Evolutionary conservation across 164 flowering plant genomes (phyloP).

Genomic region (Malania oleifera): DNA sequence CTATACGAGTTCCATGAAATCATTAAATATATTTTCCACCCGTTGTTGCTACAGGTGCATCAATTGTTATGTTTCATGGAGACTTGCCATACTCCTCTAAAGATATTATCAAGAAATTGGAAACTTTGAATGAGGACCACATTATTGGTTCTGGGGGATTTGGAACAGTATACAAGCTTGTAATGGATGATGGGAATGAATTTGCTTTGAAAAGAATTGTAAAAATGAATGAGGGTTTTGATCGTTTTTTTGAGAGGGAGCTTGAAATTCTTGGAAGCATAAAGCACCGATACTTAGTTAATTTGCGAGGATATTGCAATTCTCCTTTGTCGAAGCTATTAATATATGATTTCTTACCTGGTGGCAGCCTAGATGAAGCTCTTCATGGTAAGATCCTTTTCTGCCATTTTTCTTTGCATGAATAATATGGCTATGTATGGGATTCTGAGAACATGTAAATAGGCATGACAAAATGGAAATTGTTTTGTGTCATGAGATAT

Average conservation of each 20-base stretch:
- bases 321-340: slow-evolving; percentile 86
- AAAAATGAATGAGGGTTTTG: slow-evolving; percentile 82
- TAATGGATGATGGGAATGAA: slow-evolving; percentile 94
- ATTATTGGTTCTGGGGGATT: slow-evolving; percentile 91
- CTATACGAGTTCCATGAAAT: neutral
- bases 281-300: slow-evolving; percentile 85
- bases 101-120: slow-evolving; percentile 86
- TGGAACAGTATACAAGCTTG: slow-evolving; percentile 90
- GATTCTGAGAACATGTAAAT: too few relatives aligned
- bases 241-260: slow-evolving; percentile 93
- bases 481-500: too few relatives aligned
- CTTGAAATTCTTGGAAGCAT: slow-evolving; percentile 98
- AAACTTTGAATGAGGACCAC: slow-evolving; percentile 77
- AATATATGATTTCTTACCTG: slow-evolving; percentile 85
- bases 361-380: slow-evolving; percentile 95
- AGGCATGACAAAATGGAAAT: too few relatives aligned
- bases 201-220: slow-evolving; percentile 92
- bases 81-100: slow-evolving; percentile 95
- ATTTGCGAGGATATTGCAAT: slow-evolving; percentile 95
- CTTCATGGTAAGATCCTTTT: slow-evolving; percentile 66
- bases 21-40: neutral
- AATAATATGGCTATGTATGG: neutral
- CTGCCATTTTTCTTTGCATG: neutral
- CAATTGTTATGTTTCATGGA: slow-evolving; percentile 96
- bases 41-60: slow-evolving; percentile 71